Evolutionary conservation across 768 basidiomycete genomes (phyloP), one percentile per base, ranked within the genome.

Genomic region (Lanmaoa pseudosensibilis): DNA sequence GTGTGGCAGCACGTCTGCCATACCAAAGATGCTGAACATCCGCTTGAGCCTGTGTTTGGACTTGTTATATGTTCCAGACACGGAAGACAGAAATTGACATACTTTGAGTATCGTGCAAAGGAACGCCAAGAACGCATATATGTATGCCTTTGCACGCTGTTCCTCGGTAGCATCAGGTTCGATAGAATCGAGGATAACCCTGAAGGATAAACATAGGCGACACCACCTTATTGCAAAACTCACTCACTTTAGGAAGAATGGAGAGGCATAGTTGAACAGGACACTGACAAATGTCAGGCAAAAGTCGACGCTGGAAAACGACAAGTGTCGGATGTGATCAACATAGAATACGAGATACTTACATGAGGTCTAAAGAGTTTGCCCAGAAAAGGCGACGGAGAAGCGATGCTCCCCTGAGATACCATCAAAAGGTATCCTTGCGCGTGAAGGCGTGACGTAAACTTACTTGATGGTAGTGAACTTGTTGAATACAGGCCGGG

Each of bases 11-110:
- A n/a, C 92, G 83, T 43, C 94, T 83, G 21, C 87, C 85, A 53
- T 81, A 85, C 90, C 90, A 94, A 15, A 92, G 76, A 66, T 90
- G 89, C 55, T 88, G 86, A 4, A 87, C 73, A 61, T 92, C 88
- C 2, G 85, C 77, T 73, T 90, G 77, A 0, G 82, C 80, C 79
- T 84, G 23, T 36, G 38, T 19, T 49, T 5, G 43, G 21, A 25
- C 30, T 32, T 4, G 23, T 58, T 41, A 57, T 44, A 34, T 32
- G 25, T 5, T 9, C 5, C 6, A 9, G 16, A 50, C 4, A 46
- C 0, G 2, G 19, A 46, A 39, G 19, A 27, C 1, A 32, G 21
- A 32, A 5, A 32, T 7, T 2, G 5, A 44, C 11, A 3, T 60
- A 69, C 70, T 46, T 71, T 71, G 39, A 69, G 52, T 10, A 73